Percentiles rank a stretch among this genome's conserved stretches.
phyloP scores from a whole-genome alignment of 306 rosid species.

The Quillaja saponaria region DNA sequence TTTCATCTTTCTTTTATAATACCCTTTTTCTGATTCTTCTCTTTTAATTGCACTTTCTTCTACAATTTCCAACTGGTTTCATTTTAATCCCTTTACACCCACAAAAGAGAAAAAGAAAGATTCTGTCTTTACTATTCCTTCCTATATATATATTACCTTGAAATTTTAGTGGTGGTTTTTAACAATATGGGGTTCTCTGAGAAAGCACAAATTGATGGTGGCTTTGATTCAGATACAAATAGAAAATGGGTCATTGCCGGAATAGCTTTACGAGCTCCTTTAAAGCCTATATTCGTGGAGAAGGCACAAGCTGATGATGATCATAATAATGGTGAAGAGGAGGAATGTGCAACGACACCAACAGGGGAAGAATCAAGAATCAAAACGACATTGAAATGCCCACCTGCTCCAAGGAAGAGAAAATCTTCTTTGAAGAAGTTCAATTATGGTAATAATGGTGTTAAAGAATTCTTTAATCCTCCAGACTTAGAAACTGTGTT shows the following conservation, averaged over 20 bases:
- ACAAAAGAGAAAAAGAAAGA: conserved; percentile 9
- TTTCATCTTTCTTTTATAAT: conserved; percentile 2
- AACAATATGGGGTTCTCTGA: conserved; percentile 64
- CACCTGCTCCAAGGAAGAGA: conserved; percentile 51
- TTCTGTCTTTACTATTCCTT: conserved; percentile 38
- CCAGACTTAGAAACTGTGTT: conserved; percentile 82
- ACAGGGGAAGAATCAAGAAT: conserved; percentile 43
- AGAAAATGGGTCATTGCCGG: conserved; percentile 50
- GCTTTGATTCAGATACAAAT: conserved; percentile 27
- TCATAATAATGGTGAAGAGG: not conserved
- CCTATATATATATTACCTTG: conserved; percentile 28
- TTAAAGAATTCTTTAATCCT: conserved; percentile 57
- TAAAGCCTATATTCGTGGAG: conserved; percentile 36
- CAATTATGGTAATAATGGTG: conserved; percentile 26
- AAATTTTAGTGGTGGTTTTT: conserved; percentile 9
- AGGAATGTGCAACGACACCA: conserved; percentile 41
- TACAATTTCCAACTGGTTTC: conserved; percentile 58
- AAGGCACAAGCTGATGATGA: conserved; percentile 4
- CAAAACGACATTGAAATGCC: conserved; percentile 43
- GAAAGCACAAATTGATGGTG: conserved; percentile 31
- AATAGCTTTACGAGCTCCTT: conserved; percentile 44
- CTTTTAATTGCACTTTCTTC: conserved; percentile 38
- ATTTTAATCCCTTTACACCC: conserved; percentile 36
- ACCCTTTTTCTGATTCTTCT: conserved; percentile 5
- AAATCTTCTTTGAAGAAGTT: conserved; percentile 39